Evolutionary conservation across 2,329 filamentous ascomycete genomes (phyloP).

Genomic region (Coniochaeta pulveracea): DNA sequence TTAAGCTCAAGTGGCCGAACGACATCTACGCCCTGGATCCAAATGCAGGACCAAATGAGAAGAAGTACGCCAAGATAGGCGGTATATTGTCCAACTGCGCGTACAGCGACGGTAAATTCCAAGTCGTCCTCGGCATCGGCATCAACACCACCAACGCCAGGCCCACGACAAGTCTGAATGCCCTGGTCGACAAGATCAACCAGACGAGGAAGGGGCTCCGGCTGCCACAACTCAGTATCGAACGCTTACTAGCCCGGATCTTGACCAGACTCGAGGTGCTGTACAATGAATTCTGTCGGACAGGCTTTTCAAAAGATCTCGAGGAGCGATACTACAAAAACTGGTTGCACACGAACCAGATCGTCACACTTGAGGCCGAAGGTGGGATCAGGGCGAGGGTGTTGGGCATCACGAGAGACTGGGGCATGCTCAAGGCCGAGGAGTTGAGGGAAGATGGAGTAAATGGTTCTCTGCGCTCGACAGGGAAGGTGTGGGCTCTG

Average conservation of each 20-base stretch:
- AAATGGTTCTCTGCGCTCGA: constrained; percentile 33
- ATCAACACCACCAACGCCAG: constrained; percentile 75
- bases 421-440: constrained; percentile 76
- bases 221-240: constrained; percentile 51
- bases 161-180: constrained; percentile 79
- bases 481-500: constrained; percentile 69
- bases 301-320: constrained; percentile 63
- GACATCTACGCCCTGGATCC: constrained; percentile 75
- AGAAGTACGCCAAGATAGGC: constrained; percentile 73
- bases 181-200: constrained; percentile 45
- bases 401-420: constrained; percentile 82
- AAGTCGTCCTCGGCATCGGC: constrained; percentile 76
- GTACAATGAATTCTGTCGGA: constrained; percentile 62
- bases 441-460: constrained; percentile 63
- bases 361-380: constrained; percentile 67
- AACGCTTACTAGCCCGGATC: constrained; percentile 73
- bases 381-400: constrained; percentile 66
- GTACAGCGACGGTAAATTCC: constrained; percentile 67
- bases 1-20: constrained; percentile 96
- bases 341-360: constrained; percentile 75
- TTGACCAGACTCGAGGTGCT: constrained; percentile 67
- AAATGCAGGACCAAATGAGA: constrained; percentile 18
- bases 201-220: constrained; percentile 16
- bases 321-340: constrained; percentile 67
- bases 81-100: constrained; percentile 86